A percentile compares a stretch with the other conserved stretches of the same genome.
phyloP scores from a whole-genome alignment of 78 protist genomes.

The Bodo saltans region DNA sequence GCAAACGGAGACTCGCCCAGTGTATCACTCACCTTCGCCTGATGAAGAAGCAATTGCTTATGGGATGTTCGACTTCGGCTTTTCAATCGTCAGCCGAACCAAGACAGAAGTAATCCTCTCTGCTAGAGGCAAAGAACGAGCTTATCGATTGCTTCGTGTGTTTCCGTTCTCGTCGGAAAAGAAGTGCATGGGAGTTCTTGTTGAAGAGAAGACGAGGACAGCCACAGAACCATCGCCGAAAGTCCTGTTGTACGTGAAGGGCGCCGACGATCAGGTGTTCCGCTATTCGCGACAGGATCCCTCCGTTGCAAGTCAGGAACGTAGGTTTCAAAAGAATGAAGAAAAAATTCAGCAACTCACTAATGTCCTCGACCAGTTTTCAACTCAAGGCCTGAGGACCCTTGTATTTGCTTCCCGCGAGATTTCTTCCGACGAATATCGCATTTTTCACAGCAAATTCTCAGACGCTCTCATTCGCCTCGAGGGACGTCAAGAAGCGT shows the following conservation, averaged over 20 bases:
- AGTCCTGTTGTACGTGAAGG: constrained; percentile 60
- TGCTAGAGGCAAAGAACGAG: not conserved
- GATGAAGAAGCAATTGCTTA: constrained; percentile 64
- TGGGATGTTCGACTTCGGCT: constrained; percentile 27
- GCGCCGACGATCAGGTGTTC: constrained; percentile 87
- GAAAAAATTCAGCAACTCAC: too few relatives aligned
- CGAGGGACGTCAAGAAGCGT: constrained; percentile 42
- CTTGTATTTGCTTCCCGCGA: constrained; percentile 53
- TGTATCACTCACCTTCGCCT: constrained; percentile 46
- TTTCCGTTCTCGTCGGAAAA: constrained; percentile 78
- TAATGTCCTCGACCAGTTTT: too few relatives aligned
- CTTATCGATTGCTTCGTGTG: constrained; percentile 42
- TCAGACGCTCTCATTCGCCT: not conserved
- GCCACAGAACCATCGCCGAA: too few relatives aligned
- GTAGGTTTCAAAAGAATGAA: too few relatives aligned
- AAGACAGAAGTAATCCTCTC: not conserved
- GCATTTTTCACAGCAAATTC: not conserved
- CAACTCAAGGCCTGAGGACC: constrained; percentile 90
- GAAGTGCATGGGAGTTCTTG: constrained; percentile 82
- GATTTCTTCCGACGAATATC: constrained; percentile 39
- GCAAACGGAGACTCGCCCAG: not conserved
- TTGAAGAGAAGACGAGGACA: constrained; percentile 58
- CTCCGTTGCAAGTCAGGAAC: too few relatives aligned
- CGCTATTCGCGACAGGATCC: too few relatives aligned
- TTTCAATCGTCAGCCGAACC: constrained; percentile 34